Evolutionary conservation across 2,329 filamentous ascomycete species (phyloP), one percentile per base, ranked within the genome.

Genomic region (Sporothrix curviconia): DNA sequence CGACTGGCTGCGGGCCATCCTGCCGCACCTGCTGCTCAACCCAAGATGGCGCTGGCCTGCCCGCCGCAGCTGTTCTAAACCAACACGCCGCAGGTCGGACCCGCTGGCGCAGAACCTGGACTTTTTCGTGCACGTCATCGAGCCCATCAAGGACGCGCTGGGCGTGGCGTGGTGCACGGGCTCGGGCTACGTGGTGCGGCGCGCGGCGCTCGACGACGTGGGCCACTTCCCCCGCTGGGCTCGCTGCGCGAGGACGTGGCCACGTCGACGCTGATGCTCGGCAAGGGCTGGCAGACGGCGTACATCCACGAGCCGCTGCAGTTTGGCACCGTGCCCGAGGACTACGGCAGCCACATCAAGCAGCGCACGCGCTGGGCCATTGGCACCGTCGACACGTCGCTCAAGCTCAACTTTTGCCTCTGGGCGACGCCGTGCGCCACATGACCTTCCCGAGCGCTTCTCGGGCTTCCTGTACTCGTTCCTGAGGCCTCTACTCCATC

Each of bases 51-150:
- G 50, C 72, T 84, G 53, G 80, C 78, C 15, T 83, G 80, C 64
- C 80, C 81, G 28, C 79, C 80, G 12, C 81, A 84, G 70, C 74
- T 82, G 3, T 85, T 84, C 68, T 85, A 85, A 72, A 84, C 85
- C 65, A 77, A 79, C 3, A 82, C 83, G 6, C 68, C 69, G n/a
- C n/a, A n/a, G n/a, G 0, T 77, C 78, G 5, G 83, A 86, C 55
- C 80, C 81, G 12, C 74, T 86, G 9, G 74, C 76, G 1, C 81
- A 84, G 66, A 78, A 75, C 65, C 74, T 84, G 39, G 78, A 83
- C 64, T 78, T 79, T 60, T 84, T 84, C 65, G 78, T 81, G 9
- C 78, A 82, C 66, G 68, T 77, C 30, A 75, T 76, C 40, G 75
- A 77, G 65, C 75, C 75, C 30, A 76, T 77, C 67, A 77, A 77